Conservation (phyloP, 805 yeast genomes). For the Metschnikowia sp. region DNA sequence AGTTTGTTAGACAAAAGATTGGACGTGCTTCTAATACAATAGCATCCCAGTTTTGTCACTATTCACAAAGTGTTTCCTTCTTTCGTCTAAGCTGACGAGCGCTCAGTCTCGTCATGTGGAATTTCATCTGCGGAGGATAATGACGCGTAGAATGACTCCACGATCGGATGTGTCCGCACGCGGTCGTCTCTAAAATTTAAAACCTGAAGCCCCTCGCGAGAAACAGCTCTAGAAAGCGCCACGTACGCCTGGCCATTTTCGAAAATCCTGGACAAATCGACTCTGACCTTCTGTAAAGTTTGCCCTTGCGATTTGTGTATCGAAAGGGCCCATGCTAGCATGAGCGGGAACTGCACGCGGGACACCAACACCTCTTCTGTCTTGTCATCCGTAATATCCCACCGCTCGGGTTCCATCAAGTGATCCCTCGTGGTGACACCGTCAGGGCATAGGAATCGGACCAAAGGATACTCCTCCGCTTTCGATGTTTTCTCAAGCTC, state of each 20-base stretch:
- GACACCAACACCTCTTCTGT: conserved; percentile 53
- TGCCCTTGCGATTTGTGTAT: conserved; percentile 87
- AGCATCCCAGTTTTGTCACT: not conserved
- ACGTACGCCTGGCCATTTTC: conserved; percentile 86
- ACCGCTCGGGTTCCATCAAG: conserved; percentile 75
- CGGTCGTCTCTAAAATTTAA: conserved; percentile 14
- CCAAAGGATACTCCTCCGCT: conserved; percentile 63
- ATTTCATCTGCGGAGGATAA: conserved; percentile 24
- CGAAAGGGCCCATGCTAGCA: conserved; percentile 79
- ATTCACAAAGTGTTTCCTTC: not conserved
- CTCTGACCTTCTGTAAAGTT: conserved; percentile 66
- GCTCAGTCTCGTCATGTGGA: not conserved
- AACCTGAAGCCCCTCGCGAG: conserved; percentile 20
- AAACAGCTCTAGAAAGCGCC: conserved; percentile 68
- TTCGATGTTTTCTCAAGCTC: conserved; percentile 43
- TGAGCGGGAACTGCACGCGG: conserved; percentile 58
- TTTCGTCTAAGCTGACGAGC: not conserved
- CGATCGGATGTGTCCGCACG: conserved; percentile 15
- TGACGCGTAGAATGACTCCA: conserved; percentile 18
- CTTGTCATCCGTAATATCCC: conserved; percentile 74
- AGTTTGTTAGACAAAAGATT: no score
- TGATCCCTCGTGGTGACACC: conserved; percentile 67
- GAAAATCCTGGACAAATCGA: conserved; percentile 62
- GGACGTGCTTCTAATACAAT: no score
- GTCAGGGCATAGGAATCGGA: conserved; percentile 68